A percentile compares a stretch with the other conserved stretches of the same genome.
phyloP scores from a whole-genome alignment of 306 rosid species.

The Purshia tridentata region DNA sequence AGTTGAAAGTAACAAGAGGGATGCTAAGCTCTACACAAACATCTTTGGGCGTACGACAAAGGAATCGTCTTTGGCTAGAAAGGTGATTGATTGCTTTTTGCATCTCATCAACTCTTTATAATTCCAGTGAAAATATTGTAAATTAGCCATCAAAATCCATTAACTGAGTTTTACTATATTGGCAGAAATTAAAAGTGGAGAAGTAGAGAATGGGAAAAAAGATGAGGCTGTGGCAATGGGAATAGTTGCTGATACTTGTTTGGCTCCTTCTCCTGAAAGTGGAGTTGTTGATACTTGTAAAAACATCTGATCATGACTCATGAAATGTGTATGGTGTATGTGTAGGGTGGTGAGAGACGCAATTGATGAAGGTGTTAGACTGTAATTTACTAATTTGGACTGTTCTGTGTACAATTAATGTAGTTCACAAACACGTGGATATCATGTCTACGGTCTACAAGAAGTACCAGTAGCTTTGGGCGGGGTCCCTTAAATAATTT shows the following conservation, averaged over 20 bases:
- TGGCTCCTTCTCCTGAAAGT: constrained; percentile 21
- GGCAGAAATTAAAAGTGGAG: constrained; percentile 64
- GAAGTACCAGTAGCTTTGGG: too few species aligned
- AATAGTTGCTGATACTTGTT: constrained; percentile 29
- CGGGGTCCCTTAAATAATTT: too few species aligned
- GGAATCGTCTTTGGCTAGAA: constrained; percentile 24
- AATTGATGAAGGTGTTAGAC: too few species aligned
- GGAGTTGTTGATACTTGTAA: constrained; percentile 26
- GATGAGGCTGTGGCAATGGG: constrained; percentile 35
- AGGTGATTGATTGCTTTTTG: constrained; percentile 35
- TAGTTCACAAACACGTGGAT: too few species aligned
- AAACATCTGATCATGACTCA: neutral
- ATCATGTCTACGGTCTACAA: too few species aligned
- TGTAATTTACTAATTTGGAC: too few species aligned
- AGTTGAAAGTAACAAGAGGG: constrained; percentile 56
- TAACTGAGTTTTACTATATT: constrained; percentile 9
- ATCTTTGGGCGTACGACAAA: constrained; percentile 44
- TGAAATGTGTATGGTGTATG: neutral
- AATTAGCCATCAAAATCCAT: neutral
- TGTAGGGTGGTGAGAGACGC: too few species aligned
- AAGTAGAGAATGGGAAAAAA: constrained; percentile 33
- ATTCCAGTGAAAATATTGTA: neutral
- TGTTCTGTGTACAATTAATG: too few species aligned
- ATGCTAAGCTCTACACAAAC: constrained; percentile 56
- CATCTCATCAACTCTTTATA: neutral